Percentiles rank a stretch among this genome's conserved stretches.
Conservation (phyloP, 441 rosid species). For the Kokia cookei region DNA sequence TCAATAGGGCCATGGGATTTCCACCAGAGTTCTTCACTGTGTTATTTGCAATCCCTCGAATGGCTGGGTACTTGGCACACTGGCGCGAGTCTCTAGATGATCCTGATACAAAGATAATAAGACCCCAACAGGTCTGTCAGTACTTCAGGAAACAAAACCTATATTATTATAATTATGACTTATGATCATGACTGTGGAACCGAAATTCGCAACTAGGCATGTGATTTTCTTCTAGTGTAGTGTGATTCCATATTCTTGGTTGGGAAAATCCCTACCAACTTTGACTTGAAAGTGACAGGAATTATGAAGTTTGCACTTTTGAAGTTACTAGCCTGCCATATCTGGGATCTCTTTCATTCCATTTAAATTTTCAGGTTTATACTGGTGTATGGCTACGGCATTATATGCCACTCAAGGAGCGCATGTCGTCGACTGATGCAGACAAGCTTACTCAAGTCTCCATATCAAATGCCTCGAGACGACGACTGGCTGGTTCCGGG, state of each 20-base stretch:
- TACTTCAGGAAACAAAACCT: background rate
- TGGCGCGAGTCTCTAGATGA: slow-evolving; percentile 98
- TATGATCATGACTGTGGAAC: background rate
- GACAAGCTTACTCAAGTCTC: slow-evolving; percentile 73
- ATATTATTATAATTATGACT: background rate
- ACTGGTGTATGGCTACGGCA: slow-evolving; percentile 86
- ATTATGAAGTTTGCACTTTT: background rate
- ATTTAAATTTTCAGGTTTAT: slow-evolving; percentile 48
- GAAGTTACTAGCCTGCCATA: background rate
- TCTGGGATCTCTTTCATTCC: background rate
- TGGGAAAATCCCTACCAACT: background rate
- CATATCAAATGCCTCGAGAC: slow-evolving; percentile 76
- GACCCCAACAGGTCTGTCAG: slow-evolving; percentile 75
- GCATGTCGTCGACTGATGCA: slow-evolving; percentile 31
- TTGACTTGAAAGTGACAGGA: background rate
- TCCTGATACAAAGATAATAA: slow-evolving; percentile 96
- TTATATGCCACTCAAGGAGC: slow-evolving; percentile 61
- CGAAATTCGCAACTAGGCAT: background rate
- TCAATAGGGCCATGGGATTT: slow-evolving; percentile 93
- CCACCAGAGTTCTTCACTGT: slow-evolving; percentile 97
- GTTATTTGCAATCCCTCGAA: slow-evolving; percentile 89
- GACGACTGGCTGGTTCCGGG: slow-evolving; percentile 78
- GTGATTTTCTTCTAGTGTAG: background rate
- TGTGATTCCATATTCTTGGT: background rate
- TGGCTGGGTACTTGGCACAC: slow-evolving; percentile 97